Conservation (phyloP, 2,329 filamentous ascomycete species). For the Phaeosphaeria sp. region DNA sequence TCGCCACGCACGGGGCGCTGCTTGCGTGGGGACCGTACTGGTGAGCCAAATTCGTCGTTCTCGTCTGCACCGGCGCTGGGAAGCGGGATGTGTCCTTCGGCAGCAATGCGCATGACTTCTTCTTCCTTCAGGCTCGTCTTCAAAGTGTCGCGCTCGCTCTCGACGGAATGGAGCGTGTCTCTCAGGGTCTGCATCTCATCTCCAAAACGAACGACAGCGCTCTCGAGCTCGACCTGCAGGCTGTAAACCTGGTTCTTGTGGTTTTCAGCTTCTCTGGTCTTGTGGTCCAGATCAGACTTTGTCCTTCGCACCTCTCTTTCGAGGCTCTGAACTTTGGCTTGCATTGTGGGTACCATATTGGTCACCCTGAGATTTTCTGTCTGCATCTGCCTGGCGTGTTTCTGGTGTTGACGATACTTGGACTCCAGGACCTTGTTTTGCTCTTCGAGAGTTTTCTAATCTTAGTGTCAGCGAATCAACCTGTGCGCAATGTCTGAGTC, state of each 20-base stretch:
- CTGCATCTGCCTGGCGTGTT: conserved; percentile 27
- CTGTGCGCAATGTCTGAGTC: not conserved
- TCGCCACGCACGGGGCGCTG: conserved; percentile 53
- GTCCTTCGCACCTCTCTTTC: conserved; percentile 34
- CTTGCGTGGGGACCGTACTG: conserved; percentile 59
- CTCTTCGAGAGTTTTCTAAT: conserved; percentile 30
- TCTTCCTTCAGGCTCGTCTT: conserved; percentile 76
- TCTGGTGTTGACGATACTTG: conserved; percentile 36
- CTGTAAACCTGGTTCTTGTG: conserved; percentile 54
- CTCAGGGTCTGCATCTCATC: conserved; percentile 71
- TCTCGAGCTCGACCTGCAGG: conserved; percentile 57
- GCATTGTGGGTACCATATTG: conserved; percentile 32
- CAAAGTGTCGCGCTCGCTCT: conserved; percentile 77
- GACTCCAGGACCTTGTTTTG: conserved; percentile 30
- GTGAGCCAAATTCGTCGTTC: conserved; percentile 68
- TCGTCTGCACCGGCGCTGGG: conserved; percentile 59
- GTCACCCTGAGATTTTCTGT: conserved; percentile 32
- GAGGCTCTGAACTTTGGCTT: conserved; percentile 37
- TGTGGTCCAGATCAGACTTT: conserved; percentile 40
- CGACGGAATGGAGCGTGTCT: conserved; percentile 68
- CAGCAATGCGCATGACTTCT: conserved; percentile 74
- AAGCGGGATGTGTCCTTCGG: conserved; percentile 72
- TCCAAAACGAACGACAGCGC: conserved; percentile 67
- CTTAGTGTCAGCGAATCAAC: not conserved
- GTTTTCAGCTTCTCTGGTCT: conserved; percentile 41